A percentile compares a stretch with the other conserved stretches of the same genome.
Conservation (phyloP, 2,329 filamentous ascomycete species). For the Ceratocystis albifundus region DNA sequence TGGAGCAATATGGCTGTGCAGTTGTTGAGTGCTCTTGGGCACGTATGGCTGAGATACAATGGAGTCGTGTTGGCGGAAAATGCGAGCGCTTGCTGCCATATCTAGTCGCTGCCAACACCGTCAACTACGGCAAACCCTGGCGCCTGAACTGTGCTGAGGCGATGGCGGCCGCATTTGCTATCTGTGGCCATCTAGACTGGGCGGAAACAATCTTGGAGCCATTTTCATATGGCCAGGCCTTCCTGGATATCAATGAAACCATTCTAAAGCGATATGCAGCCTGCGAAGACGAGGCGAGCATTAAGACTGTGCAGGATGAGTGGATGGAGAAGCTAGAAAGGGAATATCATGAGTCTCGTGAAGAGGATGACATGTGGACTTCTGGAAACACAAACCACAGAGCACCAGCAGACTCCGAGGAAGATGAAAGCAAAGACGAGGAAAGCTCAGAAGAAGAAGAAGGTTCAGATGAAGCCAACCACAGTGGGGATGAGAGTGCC, state of each 20-base stretch:
- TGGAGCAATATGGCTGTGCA: constrained; percentile 82
- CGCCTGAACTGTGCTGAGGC: constrained; percentile 92
- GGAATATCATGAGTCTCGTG: constrained; percentile 73
- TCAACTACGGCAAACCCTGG: constrained; percentile 96
- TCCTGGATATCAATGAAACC: constrained; percentile 79
- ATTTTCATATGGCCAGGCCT: constrained; percentile 80
- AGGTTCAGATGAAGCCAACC: constrained; percentile 36
- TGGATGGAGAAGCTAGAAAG: constrained; percentile 86
- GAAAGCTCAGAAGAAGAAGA: constrained; percentile 41
- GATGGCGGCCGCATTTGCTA: constrained; percentile 80
- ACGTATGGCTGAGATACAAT: constrained; percentile 79
- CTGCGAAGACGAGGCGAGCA: constrained; percentile 65
- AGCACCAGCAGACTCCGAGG: constrained; percentile 40
- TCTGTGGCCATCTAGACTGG: constrained; percentile 87
- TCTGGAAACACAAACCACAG: constrained; percentile 74
- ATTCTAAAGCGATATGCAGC: constrained; percentile 75
- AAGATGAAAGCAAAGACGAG: constrained; percentile 43
- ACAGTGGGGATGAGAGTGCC: constrained; percentile 36
- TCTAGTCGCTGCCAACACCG: constrained; percentile 87
- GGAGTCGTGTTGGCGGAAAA: constrained; percentile 80
- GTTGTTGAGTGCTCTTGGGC: constrained; percentile 98
- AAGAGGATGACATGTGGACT: constrained; percentile 73
- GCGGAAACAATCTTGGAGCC: constrained; percentile 69
- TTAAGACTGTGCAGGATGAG: constrained; percentile 73
- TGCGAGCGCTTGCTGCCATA: constrained; percentile 87